These are phyloP conservation scores for Chloridella minuta DNA, from an alignment of 352 stramenopile species.

Conservation along the genomic window DNA sequence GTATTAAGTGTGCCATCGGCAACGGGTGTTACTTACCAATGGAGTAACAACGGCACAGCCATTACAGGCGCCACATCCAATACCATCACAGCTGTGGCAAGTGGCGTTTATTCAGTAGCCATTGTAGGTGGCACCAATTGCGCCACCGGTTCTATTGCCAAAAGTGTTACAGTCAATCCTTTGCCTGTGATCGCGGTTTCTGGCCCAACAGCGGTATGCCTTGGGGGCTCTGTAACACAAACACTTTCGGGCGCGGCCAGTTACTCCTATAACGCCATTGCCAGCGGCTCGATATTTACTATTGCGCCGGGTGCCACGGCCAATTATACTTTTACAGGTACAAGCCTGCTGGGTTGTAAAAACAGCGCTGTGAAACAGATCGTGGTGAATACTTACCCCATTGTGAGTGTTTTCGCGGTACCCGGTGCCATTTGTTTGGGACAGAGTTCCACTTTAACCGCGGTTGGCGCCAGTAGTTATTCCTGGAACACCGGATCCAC, in stretches of 20 bases:
- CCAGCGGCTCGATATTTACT: neutral
- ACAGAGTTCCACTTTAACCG: neutral
- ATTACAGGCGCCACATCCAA: neutral
- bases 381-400: neutral
- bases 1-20: neutral
- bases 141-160: neutral
- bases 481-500: neutral
- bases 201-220: neutral
- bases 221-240: neutral
- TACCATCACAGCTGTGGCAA: neutral
- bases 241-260: neutral
- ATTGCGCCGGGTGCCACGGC: neutral
- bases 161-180: neutral
- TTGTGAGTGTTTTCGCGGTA: neutral
- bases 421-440: neutral
- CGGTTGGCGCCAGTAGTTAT: neutral
- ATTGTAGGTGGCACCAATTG: neutral
- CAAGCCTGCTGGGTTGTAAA: neutral
- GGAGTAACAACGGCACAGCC: neutral
- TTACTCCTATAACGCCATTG: neutral
- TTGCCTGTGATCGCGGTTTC: neutral
- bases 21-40: neutral
- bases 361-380: neutral
- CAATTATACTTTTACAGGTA: neutral
- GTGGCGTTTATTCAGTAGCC: neutral